phyloP scores from a whole-genome alignment of 257 asterid genomes.

The Capsicum rhomboideum region DNA sequence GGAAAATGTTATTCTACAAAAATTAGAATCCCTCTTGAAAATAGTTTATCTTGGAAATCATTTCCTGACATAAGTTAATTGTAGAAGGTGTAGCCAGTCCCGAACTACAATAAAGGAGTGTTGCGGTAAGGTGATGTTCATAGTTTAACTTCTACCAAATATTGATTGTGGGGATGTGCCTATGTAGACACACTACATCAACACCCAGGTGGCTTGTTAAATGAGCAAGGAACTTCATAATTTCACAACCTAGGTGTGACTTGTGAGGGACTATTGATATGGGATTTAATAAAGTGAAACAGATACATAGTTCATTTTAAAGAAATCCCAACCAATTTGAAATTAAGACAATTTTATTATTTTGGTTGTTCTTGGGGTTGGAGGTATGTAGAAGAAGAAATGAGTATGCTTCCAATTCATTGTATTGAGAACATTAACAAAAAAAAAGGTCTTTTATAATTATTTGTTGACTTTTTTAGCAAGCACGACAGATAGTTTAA shows the following conservation, averaged over 20 bases:
- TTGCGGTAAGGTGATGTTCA: background rate
- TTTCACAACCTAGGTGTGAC: background rate
- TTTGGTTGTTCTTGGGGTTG: background rate
- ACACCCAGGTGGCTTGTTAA: background rate
- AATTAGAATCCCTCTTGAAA: background rate
- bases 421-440: background rate
- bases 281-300: background rate
- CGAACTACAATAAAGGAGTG: background rate
- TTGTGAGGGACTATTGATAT: background rate
- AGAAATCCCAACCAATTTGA: background rate
- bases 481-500: background rate
- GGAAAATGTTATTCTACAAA: background rate
- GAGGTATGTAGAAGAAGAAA: background rate
- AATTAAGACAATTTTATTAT: background rate
- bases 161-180: background rate
- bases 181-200: background rate
- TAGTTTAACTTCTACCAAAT: background rate
- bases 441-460: background rate
- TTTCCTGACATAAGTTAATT: background rate
- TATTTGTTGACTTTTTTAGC: background rate
- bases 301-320: background rate
- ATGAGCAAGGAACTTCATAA: background rate
- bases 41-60: background rate
- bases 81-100: background rate
- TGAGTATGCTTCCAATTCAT: background rate